Evolutionary conservation across 169 alveolate genomes (phyloP).

Genomic region (Babesia gibsoni): DNA sequence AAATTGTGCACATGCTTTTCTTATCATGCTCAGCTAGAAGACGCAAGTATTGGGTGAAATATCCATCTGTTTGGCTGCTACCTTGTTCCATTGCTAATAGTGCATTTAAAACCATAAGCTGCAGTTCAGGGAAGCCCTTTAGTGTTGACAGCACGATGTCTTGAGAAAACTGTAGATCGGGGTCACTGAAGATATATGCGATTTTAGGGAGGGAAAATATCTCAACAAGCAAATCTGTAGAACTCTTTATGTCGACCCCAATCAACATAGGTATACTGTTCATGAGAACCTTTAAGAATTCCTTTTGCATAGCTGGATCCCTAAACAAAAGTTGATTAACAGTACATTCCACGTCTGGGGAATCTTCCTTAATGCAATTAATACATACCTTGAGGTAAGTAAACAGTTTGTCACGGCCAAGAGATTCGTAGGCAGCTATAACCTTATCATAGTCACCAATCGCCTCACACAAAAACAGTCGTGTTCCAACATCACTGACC

Average conservation of each 20-base stretch:
- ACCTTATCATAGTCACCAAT: constrained; percentile 29
- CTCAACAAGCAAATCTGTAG: constrained; percentile 29
- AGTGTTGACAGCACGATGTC: constrained; percentile 37
- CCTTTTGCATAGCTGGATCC: constrained; percentile 31
- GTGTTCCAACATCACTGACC: constrained; percentile 1
- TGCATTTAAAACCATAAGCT: constrained; percentile 40
- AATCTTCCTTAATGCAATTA: constrained; percentile 8
- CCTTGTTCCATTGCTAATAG: constrained; percentile 10
- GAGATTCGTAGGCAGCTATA: constrained; percentile 21
- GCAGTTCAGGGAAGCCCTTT: constrained; percentile 44
- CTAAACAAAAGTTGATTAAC: constrained; percentile 21
- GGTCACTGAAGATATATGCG: constrained; percentile 18
- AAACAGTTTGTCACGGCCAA: constrained; percentile 17
- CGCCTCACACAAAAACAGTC: constrained; percentile 33
- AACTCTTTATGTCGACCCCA: constrained; percentile 32
- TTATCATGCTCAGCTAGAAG: constrained; percentile 39
- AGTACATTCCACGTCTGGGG: not conserved
- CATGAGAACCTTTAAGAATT: constrained; percentile 26
- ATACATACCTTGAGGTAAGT: constrained; percentile 26
- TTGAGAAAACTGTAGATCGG: constrained; percentile 33
- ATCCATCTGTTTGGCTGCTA: constrained; percentile 10
- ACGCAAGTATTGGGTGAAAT: constrained; percentile 38
- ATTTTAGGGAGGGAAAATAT: constrained; percentile 32
- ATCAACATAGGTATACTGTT: constrained; percentile 25
- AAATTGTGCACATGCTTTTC: constrained; percentile 35